A percentile compares a stretch with the other conserved stretches of the same genome.
Evolutionary conservation across 257 asterid genomes (phyloP).

Genomic region (Fraxinus cuspidata): DNA sequence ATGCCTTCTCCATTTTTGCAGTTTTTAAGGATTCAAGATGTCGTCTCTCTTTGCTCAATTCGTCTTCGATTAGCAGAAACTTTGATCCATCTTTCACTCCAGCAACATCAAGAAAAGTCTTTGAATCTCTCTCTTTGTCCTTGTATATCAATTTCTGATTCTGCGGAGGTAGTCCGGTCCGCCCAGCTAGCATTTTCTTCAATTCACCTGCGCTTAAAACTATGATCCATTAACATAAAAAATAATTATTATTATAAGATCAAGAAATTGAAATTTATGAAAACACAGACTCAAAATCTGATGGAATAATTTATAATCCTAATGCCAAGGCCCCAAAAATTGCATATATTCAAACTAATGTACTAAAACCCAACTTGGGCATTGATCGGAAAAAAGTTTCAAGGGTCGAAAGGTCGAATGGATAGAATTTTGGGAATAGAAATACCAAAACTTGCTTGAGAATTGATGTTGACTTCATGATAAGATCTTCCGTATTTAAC

Average conservation of each 20-base stretch:
- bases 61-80: slow-evolving; percentile 66
- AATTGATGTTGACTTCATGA: slow-evolving; percentile 62
- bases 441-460: slow-evolving; percentile 87
- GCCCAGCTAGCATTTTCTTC: slow-evolving; percentile 70
- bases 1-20: slow-evolving; percentile 61
- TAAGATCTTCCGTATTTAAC: slow-evolving; percentile 66
- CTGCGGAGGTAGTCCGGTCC: slow-evolving; percentile 61
- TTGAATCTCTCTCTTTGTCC: slow-evolving; percentile 78
- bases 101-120: slow-evolving; percentile 59
- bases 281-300: background rate
- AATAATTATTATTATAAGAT: background rate
- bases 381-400: too few species aligned
- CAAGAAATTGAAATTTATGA: background rate
- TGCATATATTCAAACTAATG: too few species aligned
- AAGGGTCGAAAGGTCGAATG: background rate
- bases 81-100: slow-evolving; percentile 80
- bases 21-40: slow-evolving; percentile 47
- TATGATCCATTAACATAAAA: slow-evolving; percentile 15
- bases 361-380: too few species aligned
- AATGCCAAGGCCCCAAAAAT: too few species aligned
- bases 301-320: background rate
- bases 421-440: background rate
- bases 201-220: slow-evolving; percentile 57
- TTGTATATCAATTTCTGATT: slow-evolving; percentile 72
- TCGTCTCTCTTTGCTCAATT: slow-evolving; percentile 55